A percentile compares a stretch with the other conserved stretches of the same genome.
These are phyloP conservation scores for Coffea eugenioides DNA, from an alignment of 257 asterid genomes.

Conservation along the genomic window DNA sequence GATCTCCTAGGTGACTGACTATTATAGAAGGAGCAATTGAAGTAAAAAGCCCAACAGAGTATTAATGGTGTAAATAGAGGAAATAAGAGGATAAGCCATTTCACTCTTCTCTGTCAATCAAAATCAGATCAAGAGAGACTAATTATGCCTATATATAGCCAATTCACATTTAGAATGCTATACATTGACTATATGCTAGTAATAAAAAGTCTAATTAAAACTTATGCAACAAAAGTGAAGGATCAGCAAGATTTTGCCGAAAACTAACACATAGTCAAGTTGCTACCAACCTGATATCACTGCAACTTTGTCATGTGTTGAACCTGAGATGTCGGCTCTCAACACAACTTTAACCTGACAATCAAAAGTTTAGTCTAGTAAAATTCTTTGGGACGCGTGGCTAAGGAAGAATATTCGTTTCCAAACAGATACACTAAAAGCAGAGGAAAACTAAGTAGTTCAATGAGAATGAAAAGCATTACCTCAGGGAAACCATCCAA, in stretches of 20 bases:
- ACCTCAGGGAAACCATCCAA: constrained; percentile 97
- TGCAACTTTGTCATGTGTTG: constrained; percentile 80
- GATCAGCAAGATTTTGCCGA: not conserved
- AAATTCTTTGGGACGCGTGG: too few species aligned
- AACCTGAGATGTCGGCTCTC: constrained; percentile 84
- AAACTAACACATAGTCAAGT: constrained; percentile 2
- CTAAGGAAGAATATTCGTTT: not conserved
- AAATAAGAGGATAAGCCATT: not conserved
- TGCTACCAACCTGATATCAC: constrained; percentile 71
- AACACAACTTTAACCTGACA: constrained; percentile 83
- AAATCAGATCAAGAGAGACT: not conserved
- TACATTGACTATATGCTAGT: not conserved
- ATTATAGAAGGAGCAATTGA: not conserved
- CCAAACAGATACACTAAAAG: not conserved
- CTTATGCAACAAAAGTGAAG: too few species aligned
- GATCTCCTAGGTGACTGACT: not conserved
- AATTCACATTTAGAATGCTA: not conserved
- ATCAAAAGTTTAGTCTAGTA: not conserved
- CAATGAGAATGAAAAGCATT: constrained; percentile 1
- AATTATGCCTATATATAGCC: not conserved
- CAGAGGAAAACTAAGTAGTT: not conserved
- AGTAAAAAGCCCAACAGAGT: not conserved
- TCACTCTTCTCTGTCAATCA: not conserved
- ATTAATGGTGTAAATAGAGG: not conserved
- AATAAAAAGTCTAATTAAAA: too few species aligned